Evolutionary conservation across 129 eudicot genomes (phyloP).

Genomic region (Artemisia tridentata): DNA sequence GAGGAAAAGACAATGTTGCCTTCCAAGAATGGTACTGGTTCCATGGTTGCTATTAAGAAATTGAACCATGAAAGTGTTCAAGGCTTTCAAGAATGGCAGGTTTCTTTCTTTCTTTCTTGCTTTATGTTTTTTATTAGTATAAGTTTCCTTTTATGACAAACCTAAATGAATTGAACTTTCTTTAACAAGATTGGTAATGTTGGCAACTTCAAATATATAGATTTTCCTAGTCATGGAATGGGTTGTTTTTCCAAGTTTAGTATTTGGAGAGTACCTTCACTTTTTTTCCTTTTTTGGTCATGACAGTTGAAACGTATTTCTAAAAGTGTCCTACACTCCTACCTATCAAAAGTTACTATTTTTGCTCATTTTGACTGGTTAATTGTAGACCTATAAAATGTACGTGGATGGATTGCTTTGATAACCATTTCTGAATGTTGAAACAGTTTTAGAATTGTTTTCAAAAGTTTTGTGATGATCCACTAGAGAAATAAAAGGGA

Average conservation of each 20-base stretch:
- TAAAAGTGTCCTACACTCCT: too few relatives aligned
- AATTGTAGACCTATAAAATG: too few relatives aligned
- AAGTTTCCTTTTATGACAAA: not conserved
- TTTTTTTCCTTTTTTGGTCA: not conserved
- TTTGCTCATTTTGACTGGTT: too few relatives aligned
- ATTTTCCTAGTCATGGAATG: not conserved
- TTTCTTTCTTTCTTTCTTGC: not conserved
- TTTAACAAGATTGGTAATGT: not conserved
- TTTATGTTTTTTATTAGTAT: not conserved
- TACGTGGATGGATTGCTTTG: too few relatives aligned
- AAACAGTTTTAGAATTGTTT: too few relatives aligned
- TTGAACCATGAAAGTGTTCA: constrained; percentile 65
- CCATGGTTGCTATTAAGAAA: constrained; percentile 75
- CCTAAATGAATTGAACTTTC: not conserved
- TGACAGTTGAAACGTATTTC: too few relatives aligned
- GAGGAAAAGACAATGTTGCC: constrained; percentile 66
- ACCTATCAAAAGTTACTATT: too few relatives aligned
- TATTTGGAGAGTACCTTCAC: not conserved
- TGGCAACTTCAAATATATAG: not conserved
- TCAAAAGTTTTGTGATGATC: too few relatives aligned
- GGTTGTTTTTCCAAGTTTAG: not conserved
- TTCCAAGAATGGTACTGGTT: constrained; percentile 44
- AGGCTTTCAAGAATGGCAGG: constrained; percentile 96
- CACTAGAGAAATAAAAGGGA: too few relatives aligned
- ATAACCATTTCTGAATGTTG: too few relatives aligned